phyloP scores from a whole-genome alignment of 129 eudicot species.

The Sambucus nigra region DNA sequence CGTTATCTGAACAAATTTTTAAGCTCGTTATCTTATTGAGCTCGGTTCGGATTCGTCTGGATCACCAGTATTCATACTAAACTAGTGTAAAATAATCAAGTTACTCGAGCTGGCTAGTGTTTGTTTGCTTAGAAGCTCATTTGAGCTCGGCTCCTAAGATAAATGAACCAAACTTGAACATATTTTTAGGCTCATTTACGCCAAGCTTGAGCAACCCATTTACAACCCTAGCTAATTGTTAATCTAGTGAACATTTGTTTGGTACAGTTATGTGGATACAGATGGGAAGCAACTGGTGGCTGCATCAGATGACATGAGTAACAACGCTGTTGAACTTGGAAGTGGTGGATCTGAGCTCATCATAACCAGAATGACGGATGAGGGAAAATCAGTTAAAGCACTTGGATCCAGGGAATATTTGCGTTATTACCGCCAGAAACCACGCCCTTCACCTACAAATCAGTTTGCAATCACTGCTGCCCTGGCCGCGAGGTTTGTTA shows the following conservation, averaged over 20 bases:
- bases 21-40: too few species aligned
- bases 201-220: too few species aligned
- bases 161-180: too few species aligned
- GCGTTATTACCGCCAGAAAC: conserved; percentile 87
- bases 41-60: too few species aligned
- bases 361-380: conserved; percentile 32
- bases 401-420: conserved; percentile 91
- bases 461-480: conserved; percentile 33
- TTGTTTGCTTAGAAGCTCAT: too few species aligned
- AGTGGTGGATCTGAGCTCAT: conserved; percentile 75
- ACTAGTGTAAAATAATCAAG: too few species aligned
- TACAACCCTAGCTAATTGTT: neutral
- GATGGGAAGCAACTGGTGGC: conserved; percentile 66
- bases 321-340: conserved; percentile 49
- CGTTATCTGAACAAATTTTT: too few species aligned
- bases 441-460: conserved; percentile 51
- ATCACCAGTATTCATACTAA: too few species aligned
- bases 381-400: conserved; percentile 37
- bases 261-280: conserved; percentile 49
- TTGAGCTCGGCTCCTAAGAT: too few species aligned
- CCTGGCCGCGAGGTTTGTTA: conserved; percentile 63
- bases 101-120: too few species aligned
- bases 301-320: conserved; percentile 31
- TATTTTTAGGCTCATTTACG: too few species aligned
- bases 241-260: neutral